Conservation (phyloP, 768 basidiomycete genomes). For the Sarcomyxa edulis region DNA sequence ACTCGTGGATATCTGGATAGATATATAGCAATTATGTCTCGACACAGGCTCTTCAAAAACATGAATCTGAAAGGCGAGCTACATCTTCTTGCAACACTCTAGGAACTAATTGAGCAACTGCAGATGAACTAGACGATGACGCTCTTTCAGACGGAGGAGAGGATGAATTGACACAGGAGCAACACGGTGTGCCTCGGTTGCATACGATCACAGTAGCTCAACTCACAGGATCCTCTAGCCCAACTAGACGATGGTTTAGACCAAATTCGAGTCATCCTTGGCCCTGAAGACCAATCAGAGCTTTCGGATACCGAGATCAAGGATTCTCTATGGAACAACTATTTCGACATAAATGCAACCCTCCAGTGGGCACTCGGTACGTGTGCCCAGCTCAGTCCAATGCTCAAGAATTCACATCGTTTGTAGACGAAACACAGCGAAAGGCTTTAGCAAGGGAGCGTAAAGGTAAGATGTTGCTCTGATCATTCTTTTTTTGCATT, state of each 20-base stretch:
- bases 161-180: constrained; percentile 75
- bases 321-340: constrained; percentile 81
- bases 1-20: no score
- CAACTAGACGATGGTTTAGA: constrained; percentile 71
- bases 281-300: constrained; percentile 56
- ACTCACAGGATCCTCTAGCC: constrained; percentile 25
- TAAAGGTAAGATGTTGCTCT: constrained; percentile 68
- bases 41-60: constrained; percentile 87
- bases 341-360: constrained; percentile 79
- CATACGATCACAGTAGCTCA: neutral
- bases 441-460: constrained; percentile 62
- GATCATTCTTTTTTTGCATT: constrained; percentile 14
- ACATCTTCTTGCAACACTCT: neutral
- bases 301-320: constrained; percentile 72
- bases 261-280: constrained; percentile 62
- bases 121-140: constrained; percentile 86
- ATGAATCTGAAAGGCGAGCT: constrained; percentile 67
- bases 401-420: constrained; percentile 10
- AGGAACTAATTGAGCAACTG: constrained; percentile 3
- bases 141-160: constrained; percentile 74
- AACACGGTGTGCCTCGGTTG: constrained; percentile 66
- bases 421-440: constrained; percentile 64
- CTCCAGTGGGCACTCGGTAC: constrained; percentile 71
- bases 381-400: constrained; percentile 16
- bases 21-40: constrained; percentile 79